Evolutionary conservation across 192 early-diverging fungal species (phyloP), one percentile per base, ranked within the genome.

Genomic region (Chytriomyces hyalinus): DNA sequence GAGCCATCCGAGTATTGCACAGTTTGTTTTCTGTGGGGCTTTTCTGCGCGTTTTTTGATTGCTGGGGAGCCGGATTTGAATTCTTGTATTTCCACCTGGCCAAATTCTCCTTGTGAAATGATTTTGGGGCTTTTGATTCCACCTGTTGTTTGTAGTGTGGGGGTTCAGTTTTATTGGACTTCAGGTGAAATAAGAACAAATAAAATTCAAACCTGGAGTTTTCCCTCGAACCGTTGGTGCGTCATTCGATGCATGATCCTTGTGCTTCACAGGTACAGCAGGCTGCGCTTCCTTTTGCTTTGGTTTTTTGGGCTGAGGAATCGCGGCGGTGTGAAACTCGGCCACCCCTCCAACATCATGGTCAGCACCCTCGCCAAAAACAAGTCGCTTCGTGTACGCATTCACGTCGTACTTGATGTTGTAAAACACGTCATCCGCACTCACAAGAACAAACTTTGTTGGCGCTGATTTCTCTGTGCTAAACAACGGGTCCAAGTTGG

Each of bases 351-450:
- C 53, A 36, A 6, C 36, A 10, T 74, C 72, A 9, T 46, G 43
- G 15, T 63, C 61, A 10, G 9, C 72, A 15, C 13, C 45, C 7
- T 50, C 72, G 36, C 60, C 57, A 63, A 63, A 76, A 10, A 57
- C 53, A 10, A 70, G 26, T 20, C 20, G 1, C 36, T 77, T 51
- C 43, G 49, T n/a, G 20, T 59, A 44, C 26, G 66, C 66, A 28
- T 86, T 86, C 61, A 84, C 26, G 78, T 88, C 87, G 65, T 88
- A 88, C 49, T 44, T 28, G 17, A 67, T 70, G 24, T 77, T 68
- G 28, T 79, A 79, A 66, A 88, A 87, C 6, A 81, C 80, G 67
- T 85, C 87, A 68, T 85, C 81, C 47, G 75, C 82, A 48, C 75
- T 65, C 13, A 83, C 83, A 13, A 86, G 76, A 5, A 88, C 87